These are phyloP conservation scores for Yarrowia yakushimensis DNA, from an alignment of 805 yeast genomes.

Conservation along the genomic window DNA sequence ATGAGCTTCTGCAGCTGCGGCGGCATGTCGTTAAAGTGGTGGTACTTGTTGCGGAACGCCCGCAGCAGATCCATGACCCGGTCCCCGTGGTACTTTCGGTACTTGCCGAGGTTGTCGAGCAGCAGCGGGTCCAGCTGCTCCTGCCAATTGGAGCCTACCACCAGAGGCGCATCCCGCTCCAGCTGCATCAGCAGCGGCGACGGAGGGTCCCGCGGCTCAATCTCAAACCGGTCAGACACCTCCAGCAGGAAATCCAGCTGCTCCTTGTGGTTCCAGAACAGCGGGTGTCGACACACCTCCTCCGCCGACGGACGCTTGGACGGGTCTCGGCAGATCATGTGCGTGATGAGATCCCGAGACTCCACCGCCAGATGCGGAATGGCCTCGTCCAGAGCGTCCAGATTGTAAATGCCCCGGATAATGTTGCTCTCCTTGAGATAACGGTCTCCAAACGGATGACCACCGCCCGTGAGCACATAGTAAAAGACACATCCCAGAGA, in stretches of 20 bases:
- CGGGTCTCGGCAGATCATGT: slow-evolving; percentile 73
- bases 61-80: slow-evolving; percentile 81
- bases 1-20: slow-evolving; percentile 56
- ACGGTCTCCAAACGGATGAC: slow-evolving; percentile 94
- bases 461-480: slow-evolving; percentile 76
- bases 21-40: slow-evolving; percentile 90
- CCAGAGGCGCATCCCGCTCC: slow-evolving; percentile 47
- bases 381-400: slow-evolving; percentile 45
- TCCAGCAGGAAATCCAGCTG: slow-evolving; percentile 79
- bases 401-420: slow-evolving; percentile 48
- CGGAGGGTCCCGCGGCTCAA: slow-evolving; percentile 78
- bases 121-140: slow-evolving; percentile 64
- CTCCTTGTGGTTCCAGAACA: slow-evolving; percentile 73
- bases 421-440: slow-evolving; percentile 87
- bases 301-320: slow-evolving; percentile 65
- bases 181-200: slow-evolving; percentile 53
- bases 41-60: slow-evolving; percentile 89
- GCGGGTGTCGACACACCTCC: slow-evolving; percentile 74
- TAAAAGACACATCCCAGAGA: slow-evolving; percentile 93
- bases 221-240: slow-evolving; percentile 87
- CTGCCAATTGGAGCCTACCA: slow-evolving; percentile 73
- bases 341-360: slow-evolving; percentile 64
- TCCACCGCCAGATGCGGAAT: slow-evolving; percentile 44
- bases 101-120: slow-evolving; percentile 81
- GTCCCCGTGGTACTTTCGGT: slow-evolving; percentile 77